phyloP scores from a whole-genome alignment of 805 yeast species.

The Metschnikowia shivogae region DNA sequence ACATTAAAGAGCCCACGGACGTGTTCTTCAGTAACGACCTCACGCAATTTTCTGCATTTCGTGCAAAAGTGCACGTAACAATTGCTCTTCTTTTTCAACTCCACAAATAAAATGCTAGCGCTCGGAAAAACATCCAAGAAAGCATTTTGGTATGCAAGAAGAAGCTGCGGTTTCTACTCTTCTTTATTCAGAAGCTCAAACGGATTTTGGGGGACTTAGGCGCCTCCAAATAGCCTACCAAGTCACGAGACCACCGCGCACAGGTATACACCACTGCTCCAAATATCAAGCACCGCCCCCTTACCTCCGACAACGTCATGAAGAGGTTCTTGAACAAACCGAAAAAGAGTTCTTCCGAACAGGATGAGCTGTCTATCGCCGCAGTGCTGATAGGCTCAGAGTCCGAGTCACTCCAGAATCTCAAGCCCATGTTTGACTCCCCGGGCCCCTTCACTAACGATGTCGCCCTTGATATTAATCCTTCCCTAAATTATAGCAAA shows the following conservation, averaged over 20 bases:
- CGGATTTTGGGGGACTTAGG: not conserved
- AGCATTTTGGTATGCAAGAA: too few species aligned
- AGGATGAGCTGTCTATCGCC: not conserved
- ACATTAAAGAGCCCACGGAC: too few species aligned
- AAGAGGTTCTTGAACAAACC: constrained; percentile 13
- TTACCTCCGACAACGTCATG: constrained; percentile 2
- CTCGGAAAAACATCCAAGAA: not conserved
- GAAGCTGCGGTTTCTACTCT: too few species aligned
- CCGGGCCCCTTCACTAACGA: constrained; percentile 25
- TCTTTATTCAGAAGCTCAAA: too few species aligned
- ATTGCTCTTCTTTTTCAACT: not conserved
- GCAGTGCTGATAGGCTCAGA: constrained; percentile 11
- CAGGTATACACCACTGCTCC: not conserved
- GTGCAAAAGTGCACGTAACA: not conserved
- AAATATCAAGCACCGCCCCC: not conserved
- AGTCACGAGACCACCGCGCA: constrained; percentile 1
- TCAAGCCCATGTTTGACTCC: constrained; percentile 30
- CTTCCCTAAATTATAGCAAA: constrained; percentile 24
- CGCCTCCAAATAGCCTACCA: not conserved
- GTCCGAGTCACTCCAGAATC: constrained; percentile 27
- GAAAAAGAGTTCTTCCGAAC: constrained; percentile 5
- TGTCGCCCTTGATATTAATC: constrained; percentile 32
- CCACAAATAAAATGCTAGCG: not conserved
- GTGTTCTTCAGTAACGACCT: not conserved
- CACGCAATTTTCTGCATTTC: constrained; percentile 3